Evolutionary conservation across 805 yeast genomes (phyloP).

Genomic region (Yueomyces sinensis): DNA sequence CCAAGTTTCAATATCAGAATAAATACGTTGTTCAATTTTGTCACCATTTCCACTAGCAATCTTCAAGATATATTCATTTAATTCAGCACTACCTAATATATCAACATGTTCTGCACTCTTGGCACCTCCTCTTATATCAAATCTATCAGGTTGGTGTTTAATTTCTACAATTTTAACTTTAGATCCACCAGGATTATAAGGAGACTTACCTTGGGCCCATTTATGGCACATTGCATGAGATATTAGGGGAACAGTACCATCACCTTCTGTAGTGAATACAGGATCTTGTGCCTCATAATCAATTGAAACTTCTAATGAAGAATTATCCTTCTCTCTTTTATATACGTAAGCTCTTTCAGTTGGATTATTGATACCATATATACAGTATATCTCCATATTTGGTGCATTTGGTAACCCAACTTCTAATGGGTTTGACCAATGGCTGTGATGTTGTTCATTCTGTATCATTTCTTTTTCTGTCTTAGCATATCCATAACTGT

Average conservation of each 20-base stretch:
- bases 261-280: constrained; percentile 82
- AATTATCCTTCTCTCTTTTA: constrained; percentile 41
- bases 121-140: constrained; percentile 94
- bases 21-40: constrained; percentile 39
- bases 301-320: constrained; percentile 57
- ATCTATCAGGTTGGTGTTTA: constrained; percentile 83
- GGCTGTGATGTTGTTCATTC: constrained; percentile 60
- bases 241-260: constrained; percentile 82
- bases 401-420: constrained; percentile 90
- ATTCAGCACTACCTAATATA: constrained; percentile 81
- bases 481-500: constrained; percentile 66
- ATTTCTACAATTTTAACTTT: constrained; percentile 78
- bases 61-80: constrained; percentile 71
- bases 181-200: constrained; percentile 69
- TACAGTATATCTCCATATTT: constrained; percentile 73
- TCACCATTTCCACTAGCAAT: constrained; percentile 78
- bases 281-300: constrained; percentile 49
- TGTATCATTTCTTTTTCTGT: constrained; percentile 41
- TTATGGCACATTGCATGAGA: constrained; percentile 87
- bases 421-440: constrained; percentile 94
- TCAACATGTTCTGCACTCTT: constrained; percentile 97
- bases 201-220: constrained; percentile 56
- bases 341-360: constrained; percentile 90
- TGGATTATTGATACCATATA: constrained; percentile 94
- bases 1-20: neutral